Conservation (phyloP, 2,329 filamentous ascomycete species). For the Anthostomella pinea region DNA sequence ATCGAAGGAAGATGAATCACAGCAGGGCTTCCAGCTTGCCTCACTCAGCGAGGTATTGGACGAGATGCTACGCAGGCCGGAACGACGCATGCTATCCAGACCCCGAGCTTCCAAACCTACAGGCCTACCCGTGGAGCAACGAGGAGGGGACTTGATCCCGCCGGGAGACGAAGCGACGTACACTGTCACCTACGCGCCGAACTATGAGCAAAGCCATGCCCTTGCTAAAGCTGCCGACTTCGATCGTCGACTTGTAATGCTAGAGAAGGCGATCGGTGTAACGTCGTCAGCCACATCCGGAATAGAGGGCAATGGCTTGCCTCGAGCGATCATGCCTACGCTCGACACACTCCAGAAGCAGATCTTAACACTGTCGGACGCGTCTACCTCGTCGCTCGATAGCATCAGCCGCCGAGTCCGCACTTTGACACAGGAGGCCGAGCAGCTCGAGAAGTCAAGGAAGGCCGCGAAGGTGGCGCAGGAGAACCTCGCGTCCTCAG, state of each 20-base stretch:
- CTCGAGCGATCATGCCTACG: conserved; percentile 74
- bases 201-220: conserved; percentile 65
- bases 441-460: conserved; percentile 64
- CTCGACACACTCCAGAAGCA: conserved; percentile 79
- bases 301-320: conserved; percentile 52
- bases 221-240: conserved; percentile 84
- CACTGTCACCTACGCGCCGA: conserved; percentile 62
- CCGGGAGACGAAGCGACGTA: conserved; percentile 48
- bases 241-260: conserved; percentile 71
- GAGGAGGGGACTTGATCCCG: conserved; percentile 12
- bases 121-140: conserved; percentile 21
- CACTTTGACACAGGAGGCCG: conserved; percentile 68
- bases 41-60: conserved; percentile 72
- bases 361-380: conserved; percentile 69
- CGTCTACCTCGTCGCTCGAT: conserved; percentile 71
- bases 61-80: conserved; percentile 48
- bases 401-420: conserved; percentile 67
- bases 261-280: conserved; percentile 81
- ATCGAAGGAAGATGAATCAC: conserved; percentile 38
- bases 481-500: conserved; percentile 52
- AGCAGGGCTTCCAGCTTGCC: conserved; percentile 55
- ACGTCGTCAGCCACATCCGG: conserved; percentile 66
- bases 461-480: conserved; percentile 60
- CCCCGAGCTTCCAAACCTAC: conserved; percentile 24
- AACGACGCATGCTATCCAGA: conserved; percentile 23